Conservation (phyloP, 1,284 basidiomycete genomes). For the Microbotryum scabiosae region DNA sequence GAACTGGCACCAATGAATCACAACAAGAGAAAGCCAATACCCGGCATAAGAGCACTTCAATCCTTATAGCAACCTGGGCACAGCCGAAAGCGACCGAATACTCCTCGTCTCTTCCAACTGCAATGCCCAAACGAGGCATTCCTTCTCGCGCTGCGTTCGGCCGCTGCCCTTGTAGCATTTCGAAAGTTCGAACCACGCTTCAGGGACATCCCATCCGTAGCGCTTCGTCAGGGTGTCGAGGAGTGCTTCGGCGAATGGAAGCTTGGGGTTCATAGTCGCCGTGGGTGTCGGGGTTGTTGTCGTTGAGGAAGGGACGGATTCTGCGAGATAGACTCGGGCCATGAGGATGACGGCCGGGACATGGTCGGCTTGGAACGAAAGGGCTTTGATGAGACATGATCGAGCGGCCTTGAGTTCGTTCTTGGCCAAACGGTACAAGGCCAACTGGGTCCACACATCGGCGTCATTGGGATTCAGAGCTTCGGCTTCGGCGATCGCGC, state of each 20-base stretch:
- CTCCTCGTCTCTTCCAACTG: conserved; percentile 55
- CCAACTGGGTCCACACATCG: conserved; percentile 66
- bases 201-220: conserved; percentile 73
- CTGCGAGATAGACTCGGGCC: conserved; percentile 58
- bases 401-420: conserved; percentile 16
- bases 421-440: conserved; percentile 3
- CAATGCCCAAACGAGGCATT: conserved; percentile 66
- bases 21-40: too few species aligned
- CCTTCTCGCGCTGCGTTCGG: conserved; percentile 55
- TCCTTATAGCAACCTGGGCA: too few species aligned
- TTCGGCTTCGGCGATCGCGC: conserved; percentile 92
- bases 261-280: conserved; percentile 52
- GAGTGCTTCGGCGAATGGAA: conserved; percentile 37
- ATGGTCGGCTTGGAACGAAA: conserved; percentile 50
- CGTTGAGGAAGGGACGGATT: conserved; percentile 17
- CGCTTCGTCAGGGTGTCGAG: conserved; percentile 44
- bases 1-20: too few species aligned
- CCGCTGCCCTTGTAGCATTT: conserved; percentile 69
- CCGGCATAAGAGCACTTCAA: too few species aligned
- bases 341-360: conserved; percentile 67
- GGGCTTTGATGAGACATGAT: conserved; percentile 17
- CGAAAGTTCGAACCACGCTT: conserved; percentile 84
- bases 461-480: conserved; percentile 70
- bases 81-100: conserved; percentile 16
- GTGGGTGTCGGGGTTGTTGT: conserved; percentile 62